These are phyloP conservation scores for Daldinia bambusicola DNA, from an alignment of 495 filamentous ascomycete genomes.

Conservation along the genomic window DNA sequence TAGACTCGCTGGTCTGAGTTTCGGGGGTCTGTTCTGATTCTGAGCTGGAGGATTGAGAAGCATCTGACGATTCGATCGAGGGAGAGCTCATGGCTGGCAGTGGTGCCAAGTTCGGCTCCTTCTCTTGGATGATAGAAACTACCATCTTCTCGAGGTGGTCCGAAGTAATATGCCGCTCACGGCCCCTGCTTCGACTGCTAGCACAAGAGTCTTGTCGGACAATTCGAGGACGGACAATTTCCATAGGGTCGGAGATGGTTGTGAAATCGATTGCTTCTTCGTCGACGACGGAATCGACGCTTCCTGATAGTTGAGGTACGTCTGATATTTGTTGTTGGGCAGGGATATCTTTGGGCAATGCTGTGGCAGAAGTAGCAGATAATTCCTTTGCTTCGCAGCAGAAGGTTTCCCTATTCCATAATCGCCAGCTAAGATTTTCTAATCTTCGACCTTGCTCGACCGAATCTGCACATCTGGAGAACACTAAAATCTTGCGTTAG, in stretches of 20 bases:
- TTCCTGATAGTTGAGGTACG: slow-evolving; percentile 88
- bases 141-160: slow-evolving; percentile 90
- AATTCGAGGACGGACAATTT: slow-evolving; percentile 68
- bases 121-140: slow-evolving; percentile 81
- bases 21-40: slow-evolving; percentile 52
- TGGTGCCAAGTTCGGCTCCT: slow-evolving; percentile 69
- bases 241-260: slow-evolving; percentile 64
- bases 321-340: slow-evolving; percentile 58
- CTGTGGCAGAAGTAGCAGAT: slow-evolving; percentile 33
- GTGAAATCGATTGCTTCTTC: slow-evolving; percentile 78
- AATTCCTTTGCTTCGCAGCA: slow-evolving; percentile 74
- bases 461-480: slow-evolving; percentile 93
- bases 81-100: slow-evolving; percentile 62
- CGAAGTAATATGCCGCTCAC: slow-evolving; percentile 91
- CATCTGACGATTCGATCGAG: slow-evolving; percentile 40
- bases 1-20: slow-evolving; percentile 71
- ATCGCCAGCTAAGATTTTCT: slow-evolving; percentile 94
- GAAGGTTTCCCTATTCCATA: slow-evolving; percentile 97
- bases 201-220: slow-evolving; percentile 65
- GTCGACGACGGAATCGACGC: slow-evolving; percentile 84
- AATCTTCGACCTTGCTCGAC: slow-evolving; percentile 91
- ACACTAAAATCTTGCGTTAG: slow-evolving; percentile 68
- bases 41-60: slow-evolving; percentile 33
- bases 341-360: slow-evolving; percentile 60
- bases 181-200: slow-evolving; percentile 71